phyloP scores from a whole-genome alignment of 2,329 filamentous ascomycete genomes.

The Hypoxylon sp. region DNA sequence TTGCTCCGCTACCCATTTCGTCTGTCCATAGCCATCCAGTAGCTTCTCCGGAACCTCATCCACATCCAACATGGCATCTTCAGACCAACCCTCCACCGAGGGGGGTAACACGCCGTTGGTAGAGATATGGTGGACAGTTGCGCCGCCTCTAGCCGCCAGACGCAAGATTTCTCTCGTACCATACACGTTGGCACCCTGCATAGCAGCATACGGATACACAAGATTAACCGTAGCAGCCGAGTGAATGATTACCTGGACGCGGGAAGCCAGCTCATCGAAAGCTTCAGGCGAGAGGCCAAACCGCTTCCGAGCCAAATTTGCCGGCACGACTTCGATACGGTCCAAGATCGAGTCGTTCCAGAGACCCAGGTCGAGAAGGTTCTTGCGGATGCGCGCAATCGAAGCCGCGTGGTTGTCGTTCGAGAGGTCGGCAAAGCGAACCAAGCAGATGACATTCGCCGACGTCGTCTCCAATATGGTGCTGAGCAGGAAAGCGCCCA shows the following conservation, averaged over 20 bases:
- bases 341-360: slow-evolving; percentile 82
- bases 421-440: slow-evolving; percentile 74
- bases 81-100: slow-evolving; percentile 74
- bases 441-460: slow-evolving; percentile 75
- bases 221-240: slow-evolving; percentile 81
- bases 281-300: slow-evolving; percentile 72
- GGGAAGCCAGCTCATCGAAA: slow-evolving; percentile 70
- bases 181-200: slow-evolving; percentile 78
- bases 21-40: slow-evolving; percentile 78
- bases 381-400: slow-evolving; percentile 76
- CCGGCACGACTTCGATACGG: slow-evolving; percentile 77
- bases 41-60: slow-evolving; percentile 75
- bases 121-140: slow-evolving; percentile 80
- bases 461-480: slow-evolving; percentile 73
- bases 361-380: slow-evolving; percentile 78
- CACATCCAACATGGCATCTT: slow-evolving; percentile 71
- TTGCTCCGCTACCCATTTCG: slow-evolving; percentile 83
- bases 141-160: slow-evolving; percentile 71
- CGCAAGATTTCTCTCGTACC: slow-evolving; percentile 80
- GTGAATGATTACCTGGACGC: slow-evolving; percentile 78
- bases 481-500: slow-evolving; percentile 78
- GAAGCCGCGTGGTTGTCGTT: slow-evolving; percentile 71
- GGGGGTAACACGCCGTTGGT: slow-evolving; percentile 82
- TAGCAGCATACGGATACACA: slow-evolving; percentile 81
- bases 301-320: slow-evolving; percentile 73